These are phyloP conservation scores for Pisolithus orientalis DNA, from an alignment of 768 basidiomycete species.

Conservation along the genomic window DNA sequence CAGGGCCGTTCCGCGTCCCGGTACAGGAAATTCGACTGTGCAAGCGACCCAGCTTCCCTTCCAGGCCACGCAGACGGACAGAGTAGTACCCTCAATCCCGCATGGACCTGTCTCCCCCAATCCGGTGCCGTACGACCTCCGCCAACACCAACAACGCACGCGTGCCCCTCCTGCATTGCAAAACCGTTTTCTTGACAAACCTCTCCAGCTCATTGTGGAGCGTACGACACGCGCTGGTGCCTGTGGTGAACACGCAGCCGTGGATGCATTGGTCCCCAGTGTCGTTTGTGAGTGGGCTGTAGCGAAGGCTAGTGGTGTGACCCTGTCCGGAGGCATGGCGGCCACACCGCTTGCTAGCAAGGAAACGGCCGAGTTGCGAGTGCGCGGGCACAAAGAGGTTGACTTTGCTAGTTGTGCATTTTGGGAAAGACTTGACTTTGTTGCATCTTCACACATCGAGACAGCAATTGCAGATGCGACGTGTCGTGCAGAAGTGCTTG, in stretches of 20 bases:
- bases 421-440: constrained; percentile 73
- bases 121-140: constrained; percentile 31
- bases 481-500: constrained; percentile 47
- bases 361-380: not conserved
- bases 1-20: constrained; percentile 3
- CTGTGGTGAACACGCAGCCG: constrained; percentile 86
- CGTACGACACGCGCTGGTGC: constrained; percentile 79
- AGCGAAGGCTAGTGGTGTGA: constrained; percentile 20
- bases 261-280: constrained; percentile 86
- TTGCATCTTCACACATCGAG: constrained; percentile 52
- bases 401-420: constrained; percentile 13
- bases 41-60: constrained; percentile 12
- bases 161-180: constrained; percentile 59
- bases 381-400: constrained; percentile 2
- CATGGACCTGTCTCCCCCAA: not conserved
- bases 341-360: constrained; percentile 7
- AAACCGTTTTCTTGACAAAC: constrained; percentile 92
- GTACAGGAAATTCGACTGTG: constrained; percentile 5
- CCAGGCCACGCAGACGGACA: constrained; percentile 18
- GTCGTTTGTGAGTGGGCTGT: constrained; percentile 81
- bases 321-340: constrained; percentile 50
- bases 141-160: constrained; percentile 71
- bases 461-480: constrained; percentile 55
- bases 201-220: constrained; percentile 77
- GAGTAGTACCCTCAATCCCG: not conserved